Conservation (phyloP, 805 yeast genomes). For the Dipodascus albidus region DNA sequence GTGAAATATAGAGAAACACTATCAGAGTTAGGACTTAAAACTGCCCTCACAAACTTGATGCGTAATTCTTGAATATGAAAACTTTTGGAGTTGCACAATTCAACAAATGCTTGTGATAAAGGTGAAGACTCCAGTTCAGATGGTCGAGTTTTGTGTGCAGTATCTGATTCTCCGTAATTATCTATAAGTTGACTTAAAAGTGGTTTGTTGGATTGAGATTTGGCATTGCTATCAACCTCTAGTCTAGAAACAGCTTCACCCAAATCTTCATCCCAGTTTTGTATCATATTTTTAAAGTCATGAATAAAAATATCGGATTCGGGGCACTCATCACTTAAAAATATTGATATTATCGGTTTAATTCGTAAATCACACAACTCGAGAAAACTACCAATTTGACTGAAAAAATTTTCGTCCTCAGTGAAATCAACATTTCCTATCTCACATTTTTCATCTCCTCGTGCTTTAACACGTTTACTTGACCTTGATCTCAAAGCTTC, state of each 20-base stretch:
- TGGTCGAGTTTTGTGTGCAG: neutral
- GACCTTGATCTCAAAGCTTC: constrained; percentile 2
- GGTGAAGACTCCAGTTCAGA: neutral
- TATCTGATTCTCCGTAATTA: neutral
- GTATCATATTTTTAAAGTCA: constrained; percentile 27
- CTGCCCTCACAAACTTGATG: constrained; percentile 20
- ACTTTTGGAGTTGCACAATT: constrained; percentile 17
- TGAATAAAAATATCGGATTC: constrained; percentile 13
- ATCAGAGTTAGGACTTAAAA: constrained; percentile 6
- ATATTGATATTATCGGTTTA: constrained; percentile 12
- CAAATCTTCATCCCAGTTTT: constrained; percentile 26
- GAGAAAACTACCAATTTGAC: constrained; percentile 13
- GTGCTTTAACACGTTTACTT: constrained; percentile 20
- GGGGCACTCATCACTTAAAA: constrained; percentile 8
- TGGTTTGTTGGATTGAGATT: neutral
- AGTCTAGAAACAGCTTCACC: constrained; percentile 19
- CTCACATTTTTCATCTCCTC: constrained; percentile 14
- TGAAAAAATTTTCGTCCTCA: constrained; percentile 17
- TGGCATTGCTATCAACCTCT: neutral
- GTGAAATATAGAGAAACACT: constrained; percentile 26
- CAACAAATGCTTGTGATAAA: constrained; percentile 16
- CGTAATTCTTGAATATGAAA: constrained; percentile 32
- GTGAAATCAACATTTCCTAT: constrained; percentile 12
- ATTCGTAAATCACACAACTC: constrained; percentile 9
- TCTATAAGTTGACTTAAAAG: neutral